Conservation (phyloP, 164 flowering plant species). For the grape (Vitis vinifera) region ASM3070453v1 NC_081815.1:544501-545000, state of each 20-base stretch:
- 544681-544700: too few species aligned
- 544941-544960: conserved; percentile 83
- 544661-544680: too few species aligned
- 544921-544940: conserved; percentile 60
- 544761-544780: conserved; percentile 85
- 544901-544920: conserved; percentile 68
- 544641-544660: too few species aligned
- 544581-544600: too few species aligned
- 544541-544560: conserved; percentile 92
- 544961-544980: conserved; percentile 60
- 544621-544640: too few species aligned
- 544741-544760: conserved; percentile 77
- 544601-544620: too few species aligned
- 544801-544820: conserved; percentile 51
- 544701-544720: conserved; percentile 43
- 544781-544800: conserved; percentile 54
- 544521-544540: conserved; percentile 90
- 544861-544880: conserved; percentile 33
- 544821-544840: conserved; percentile 32
- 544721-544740: conserved; percentile 90
- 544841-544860: conserved; percentile 25
- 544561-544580: too few species aligned
- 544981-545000: conserved; percentile 87
- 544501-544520: conserved; percentile 92
- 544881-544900: conserved; percentile 91